A percentile compares a stretch with the other conserved stretches of the same genome.
phyloP scores from a whole-genome alignment of 768 basidiomycete genomes.

The Bullera alba region DNA sequence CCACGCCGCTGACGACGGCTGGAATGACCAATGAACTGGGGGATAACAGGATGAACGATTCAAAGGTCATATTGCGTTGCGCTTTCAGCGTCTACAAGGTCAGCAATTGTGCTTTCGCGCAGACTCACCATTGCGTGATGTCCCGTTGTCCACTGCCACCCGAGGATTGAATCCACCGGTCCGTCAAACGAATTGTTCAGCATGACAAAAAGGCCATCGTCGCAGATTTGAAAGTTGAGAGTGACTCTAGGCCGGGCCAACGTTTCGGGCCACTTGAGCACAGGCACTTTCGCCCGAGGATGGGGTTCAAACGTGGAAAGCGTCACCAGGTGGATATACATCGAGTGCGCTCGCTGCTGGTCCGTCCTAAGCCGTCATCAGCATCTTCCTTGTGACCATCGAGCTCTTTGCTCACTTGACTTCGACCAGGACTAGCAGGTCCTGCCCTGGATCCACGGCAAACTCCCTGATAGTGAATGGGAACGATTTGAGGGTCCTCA shows the following conservation, averaged over 20 bases:
- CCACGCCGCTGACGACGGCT: conserved; percentile 26
- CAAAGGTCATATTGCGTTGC: conserved; percentile 25
- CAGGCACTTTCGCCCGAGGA: conserved; percentile 22
- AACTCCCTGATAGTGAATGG: conserved; percentile 39
- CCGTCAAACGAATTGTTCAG: conserved; percentile 10
- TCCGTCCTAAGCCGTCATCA: neutral
- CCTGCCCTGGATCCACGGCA: conserved; percentile 43
- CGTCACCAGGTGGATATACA: conserved; percentile 33
- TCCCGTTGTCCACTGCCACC: conserved; percentile 42
- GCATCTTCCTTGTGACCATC: neutral
- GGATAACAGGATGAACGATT: conserved; percentile 31
- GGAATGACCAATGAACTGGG: conserved; percentile 35
- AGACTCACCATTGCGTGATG: conserved; percentile 28
- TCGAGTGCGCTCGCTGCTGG: conserved; percentile 6
- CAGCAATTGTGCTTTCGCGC: conserved; percentile 1
- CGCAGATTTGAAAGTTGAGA: conserved; percentile 37
- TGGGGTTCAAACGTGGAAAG: conserved; percentile 37
- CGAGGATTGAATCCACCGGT: conserved; percentile 21
- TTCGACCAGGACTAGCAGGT: conserved; percentile 38
- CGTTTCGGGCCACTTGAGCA: conserved; percentile 18
- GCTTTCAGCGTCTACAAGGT: conserved; percentile 23
- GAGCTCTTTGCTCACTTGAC: conserved; percentile 19
- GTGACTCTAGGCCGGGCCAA: conserved; percentile 2
- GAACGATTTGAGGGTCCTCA: conserved; percentile 17
- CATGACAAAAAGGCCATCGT: conserved; percentile 33